Percentiles rank a stretch among this genome's conserved stretches.
Conservation (phyloP, 2,329 filamentous ascomycete species). For the Sclerotinia borealis region DNA sequence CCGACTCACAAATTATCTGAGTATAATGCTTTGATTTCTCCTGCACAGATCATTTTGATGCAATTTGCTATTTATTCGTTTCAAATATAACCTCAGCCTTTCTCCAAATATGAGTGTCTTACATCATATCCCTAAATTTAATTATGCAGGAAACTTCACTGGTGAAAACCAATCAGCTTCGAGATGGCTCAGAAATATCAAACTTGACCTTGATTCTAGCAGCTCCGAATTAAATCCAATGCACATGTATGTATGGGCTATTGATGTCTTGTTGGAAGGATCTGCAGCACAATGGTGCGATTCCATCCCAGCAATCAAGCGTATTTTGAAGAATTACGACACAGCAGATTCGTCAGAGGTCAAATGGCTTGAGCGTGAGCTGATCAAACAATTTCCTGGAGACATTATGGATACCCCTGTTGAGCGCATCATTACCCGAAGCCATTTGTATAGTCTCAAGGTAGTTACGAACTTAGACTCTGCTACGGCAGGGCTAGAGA, state of each 20-base stretch:
- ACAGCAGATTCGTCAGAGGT: neutral
- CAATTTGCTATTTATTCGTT: neutral
- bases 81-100: too few species aligned
- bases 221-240: neutral
- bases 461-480: neutral
- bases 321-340: neutral
- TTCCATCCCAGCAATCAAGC: neutral
- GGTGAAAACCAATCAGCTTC: neutral
- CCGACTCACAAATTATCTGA: neutral
- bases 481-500: neutral
- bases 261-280: neutral
- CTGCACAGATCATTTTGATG: neutral
- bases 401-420: neutral
- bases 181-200: neutral
- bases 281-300: slow-evolving; percentile 3
- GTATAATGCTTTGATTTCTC: neutral
- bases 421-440: neutral
- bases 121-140: neutral
- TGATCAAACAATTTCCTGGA: neutral
- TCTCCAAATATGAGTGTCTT: neutral
- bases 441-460: neutral
- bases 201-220: neutral
- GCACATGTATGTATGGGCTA: neutral
- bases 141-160: neutral
- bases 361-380: slow-evolving; percentile 3